phyloP scores from a whole-genome alignment of 2,329 filamentous ascomycete genomes.

The Ceratocystis variospora region DNA sequence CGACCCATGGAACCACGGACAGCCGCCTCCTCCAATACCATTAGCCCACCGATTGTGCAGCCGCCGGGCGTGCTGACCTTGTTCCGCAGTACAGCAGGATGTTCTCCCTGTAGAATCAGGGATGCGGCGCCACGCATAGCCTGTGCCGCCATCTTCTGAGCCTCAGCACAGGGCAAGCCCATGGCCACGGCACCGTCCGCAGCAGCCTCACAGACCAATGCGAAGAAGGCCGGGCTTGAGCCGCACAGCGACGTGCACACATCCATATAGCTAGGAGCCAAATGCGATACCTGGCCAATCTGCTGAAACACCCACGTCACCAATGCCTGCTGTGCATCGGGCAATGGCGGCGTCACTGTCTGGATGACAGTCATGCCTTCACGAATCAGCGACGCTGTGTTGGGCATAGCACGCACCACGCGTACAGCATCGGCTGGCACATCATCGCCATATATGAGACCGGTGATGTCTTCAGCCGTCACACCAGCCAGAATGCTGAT shows the following conservation, averaged over 20 bases:
- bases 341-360: conserved; percentile 44
- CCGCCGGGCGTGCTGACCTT: conserved; percentile 67
- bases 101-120: conserved; percentile 55
- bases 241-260: conserved; percentile 60
- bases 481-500: conserved; percentile 73
- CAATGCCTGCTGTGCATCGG: conserved; percentile 38
- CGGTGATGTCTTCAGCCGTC: conserved; percentile 52
- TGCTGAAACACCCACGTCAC: conserved; percentile 65
- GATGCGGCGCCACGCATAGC: conserved; percentile 61
- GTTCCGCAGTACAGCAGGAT: conserved; percentile 60
- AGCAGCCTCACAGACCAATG: conserved; percentile 59
- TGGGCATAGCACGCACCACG: conserved; percentile 71
- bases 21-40: conserved; percentile 59
- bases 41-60: conserved; percentile 60
- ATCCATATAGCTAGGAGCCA: conserved; percentile 57
- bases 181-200: conserved; percentile 68
- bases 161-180: conserved; percentile 59
- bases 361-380: conserved; percentile 75
- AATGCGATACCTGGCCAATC: conserved; percentile 55
- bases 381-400: conserved; percentile 64
- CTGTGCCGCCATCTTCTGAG: conserved; percentile 65
- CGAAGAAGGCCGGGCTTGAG: conserved; percentile 62
- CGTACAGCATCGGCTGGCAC: conserved; percentile 38
- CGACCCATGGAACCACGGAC: conserved; percentile 53
- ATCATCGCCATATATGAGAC: conserved; percentile 43